Conservation (phyloP, 139 green algal genomes). For the Asterochloris erici region DNA sequence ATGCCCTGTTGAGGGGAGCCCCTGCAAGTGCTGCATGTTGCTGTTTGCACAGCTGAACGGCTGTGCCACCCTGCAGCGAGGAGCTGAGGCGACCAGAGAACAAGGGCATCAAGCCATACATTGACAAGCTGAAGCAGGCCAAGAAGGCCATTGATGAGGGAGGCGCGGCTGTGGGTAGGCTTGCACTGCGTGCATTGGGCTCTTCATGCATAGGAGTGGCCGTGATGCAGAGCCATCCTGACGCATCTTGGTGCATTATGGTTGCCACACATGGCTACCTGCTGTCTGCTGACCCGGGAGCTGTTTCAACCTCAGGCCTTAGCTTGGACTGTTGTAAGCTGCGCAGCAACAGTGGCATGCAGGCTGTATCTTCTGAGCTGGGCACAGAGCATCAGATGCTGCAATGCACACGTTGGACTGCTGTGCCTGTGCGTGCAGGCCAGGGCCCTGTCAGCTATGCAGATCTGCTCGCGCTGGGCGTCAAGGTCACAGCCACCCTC, state of each 20-base stretch:
- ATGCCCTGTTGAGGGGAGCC: no score
- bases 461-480: slow-evolving; percentile 49
- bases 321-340: no score
- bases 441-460: slow-evolving; percentile 64
- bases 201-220: not conserved
- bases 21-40: not conserved
- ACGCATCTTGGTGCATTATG: no score
- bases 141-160: slow-evolving; percentile 64
- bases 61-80: slow-evolving; percentile 40
- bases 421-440: slow-evolving; percentile 9
- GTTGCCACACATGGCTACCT: no score
- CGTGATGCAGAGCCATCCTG: not conserved
- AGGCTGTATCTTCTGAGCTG: no score
- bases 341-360: no score
- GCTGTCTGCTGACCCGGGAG: not conserved
- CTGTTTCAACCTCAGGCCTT: no score
- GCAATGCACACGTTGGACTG: not conserved
- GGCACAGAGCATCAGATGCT: no score
- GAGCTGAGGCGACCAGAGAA: slow-evolving; percentile 73
- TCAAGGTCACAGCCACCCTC: slow-evolving; percentile 34
- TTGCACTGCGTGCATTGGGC: not conserved
- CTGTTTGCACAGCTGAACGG: not conserved
- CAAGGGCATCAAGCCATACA: slow-evolving; percentile 44
- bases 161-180: slow-evolving; percentile 12
- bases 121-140: slow-evolving; percentile 51